Evolutionary conservation across 164 flowering plant species (phyloP).

Genomic region (Warburgia ugandensis): DNA sequence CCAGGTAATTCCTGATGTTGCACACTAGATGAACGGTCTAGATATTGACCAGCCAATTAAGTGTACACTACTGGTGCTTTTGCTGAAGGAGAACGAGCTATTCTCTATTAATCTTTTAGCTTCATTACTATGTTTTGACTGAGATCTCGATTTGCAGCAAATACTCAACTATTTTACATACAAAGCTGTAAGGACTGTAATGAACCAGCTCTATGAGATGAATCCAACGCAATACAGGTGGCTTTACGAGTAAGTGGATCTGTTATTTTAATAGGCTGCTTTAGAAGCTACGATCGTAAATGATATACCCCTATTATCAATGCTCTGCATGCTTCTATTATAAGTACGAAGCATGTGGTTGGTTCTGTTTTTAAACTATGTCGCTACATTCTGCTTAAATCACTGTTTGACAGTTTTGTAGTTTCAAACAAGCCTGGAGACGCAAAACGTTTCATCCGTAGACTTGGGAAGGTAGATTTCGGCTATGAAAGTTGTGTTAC

Average conservation of each 20-base stretch:
- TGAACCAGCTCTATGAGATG: conserved; percentile 92
- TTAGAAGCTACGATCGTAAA: not conserved
- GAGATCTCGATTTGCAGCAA: conserved; percentile 59
- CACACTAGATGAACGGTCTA: too few species aligned
- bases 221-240: conserved; percentile 84
- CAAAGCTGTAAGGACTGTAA: conserved; percentile 93
- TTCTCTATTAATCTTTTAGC: not conserved
- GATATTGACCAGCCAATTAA: not conserved
- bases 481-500: not conserved
- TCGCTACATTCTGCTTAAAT: not conserved
- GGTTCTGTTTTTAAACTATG: not conserved
- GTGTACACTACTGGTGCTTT: not conserved
- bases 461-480: conserved; percentile 60
- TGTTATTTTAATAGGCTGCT: not conserved
- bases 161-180: conserved; percentile 73
- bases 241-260: conserved; percentile 77
- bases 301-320: not conserved
- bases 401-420: conserved; percentile 43
- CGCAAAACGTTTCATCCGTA: conserved; percentile 75
- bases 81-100: not conserved
- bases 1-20: too few species aligned
- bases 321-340: not conserved
- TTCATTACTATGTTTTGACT: conserved; percentile 2
- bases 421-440: conserved; percentile 64
- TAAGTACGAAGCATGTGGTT: not conserved